Base-by-base conservation (phyloP, 1,284 basidiomycete species). In the Cryptococcus amylolentus region DNA sequence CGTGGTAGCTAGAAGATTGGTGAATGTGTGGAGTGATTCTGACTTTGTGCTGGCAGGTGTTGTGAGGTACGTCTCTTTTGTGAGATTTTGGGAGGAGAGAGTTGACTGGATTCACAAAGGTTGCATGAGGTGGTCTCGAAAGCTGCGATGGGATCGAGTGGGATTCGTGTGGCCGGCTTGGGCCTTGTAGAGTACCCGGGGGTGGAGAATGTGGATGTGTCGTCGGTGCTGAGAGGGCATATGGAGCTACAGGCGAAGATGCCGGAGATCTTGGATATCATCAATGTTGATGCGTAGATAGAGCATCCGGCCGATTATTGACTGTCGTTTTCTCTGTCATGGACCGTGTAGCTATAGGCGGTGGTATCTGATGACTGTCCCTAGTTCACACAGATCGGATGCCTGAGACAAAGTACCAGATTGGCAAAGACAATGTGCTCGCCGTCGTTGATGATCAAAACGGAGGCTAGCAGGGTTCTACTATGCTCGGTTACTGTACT, bases 21-120 rank as follows among this genome's bases (percentile, higher is more conserved):
- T 82, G 35, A 83, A 82, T 57, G 81, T 66, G 0, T 81, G 73
- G 62, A 77, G 72, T 18, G 70, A 68, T 26, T 71, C 74, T 10
- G 82, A 83, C 57, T 77, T 81, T 63, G 81, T 83, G 1, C 74
- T 83, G 27, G 80, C 79, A 0, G 76, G 80, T 16, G 79, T 82
- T 0, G 81, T 80, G 12, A 71, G 75, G 71, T 72, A 27, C 49
- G 67, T 64, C 52, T 14, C 6, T 16, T 13, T 23, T 23, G 23
- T 23, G 23, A 10, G 10, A 14, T 7, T 1, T n/a, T 53, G 18
- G 26, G 28, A 14, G 27, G 20, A 35, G 18, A 28, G 31, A 26
- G 26, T 14, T 47, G 43, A 37, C 44, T 4, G 20, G 35, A 38
- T 38, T 44, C 10, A 54, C 18, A 31, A 16, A 74, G 81, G 54